Base-by-base conservation (phyloP, 352 stramenopile genomes). In the Pythium aquatile region DNA sequence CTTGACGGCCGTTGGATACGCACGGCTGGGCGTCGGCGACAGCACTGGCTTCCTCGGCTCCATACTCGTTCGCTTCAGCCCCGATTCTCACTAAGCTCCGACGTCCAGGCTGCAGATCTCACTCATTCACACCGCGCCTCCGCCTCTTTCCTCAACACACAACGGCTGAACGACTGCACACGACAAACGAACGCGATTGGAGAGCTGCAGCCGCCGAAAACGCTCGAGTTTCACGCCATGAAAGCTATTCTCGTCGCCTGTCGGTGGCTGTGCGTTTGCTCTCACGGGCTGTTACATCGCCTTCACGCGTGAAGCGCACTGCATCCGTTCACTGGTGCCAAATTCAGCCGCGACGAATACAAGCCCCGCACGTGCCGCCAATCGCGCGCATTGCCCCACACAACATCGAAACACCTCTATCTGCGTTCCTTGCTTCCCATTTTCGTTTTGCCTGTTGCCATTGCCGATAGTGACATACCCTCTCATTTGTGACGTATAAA, bases 171-270 rank as follows among this genome's bases (percentile, higher is more conserved):
- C 20, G 20, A 51, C 9, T 30, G 20, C 6, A 51, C 24, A 24
- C 40, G n/a, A 24, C 17, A 5, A 5, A 7, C 44, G 3, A 4
- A 14, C 44, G 44, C 44, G 44, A 51, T 51, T 51, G 44, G n/a
- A 28, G 8, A 51, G 44, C 44, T 51, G 6, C 2, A 8, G 44
- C n/a, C 30, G 44, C 11, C 44, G 9, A 3, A 28, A 5, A 6
- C 48, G 4, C 26, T 55, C 20, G 48, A 37, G 48, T 55, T 33
- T 55, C 29, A n/a, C 14, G 16, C 3, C 40, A 7, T 37, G 26
- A 16, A 24, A 16, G n/a, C 44, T 68, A 68, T 68, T 68, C 61
- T 63, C 55, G 61, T 56, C 14, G 39, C 20, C 28, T 30, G 47
- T 8, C 47, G 11, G 47, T 54, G 47, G 47, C 28, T 26, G 32